Evolutionary conservation across 179 eudicot species (phyloP).

Genomic region (Nepenthes alata): DNA sequence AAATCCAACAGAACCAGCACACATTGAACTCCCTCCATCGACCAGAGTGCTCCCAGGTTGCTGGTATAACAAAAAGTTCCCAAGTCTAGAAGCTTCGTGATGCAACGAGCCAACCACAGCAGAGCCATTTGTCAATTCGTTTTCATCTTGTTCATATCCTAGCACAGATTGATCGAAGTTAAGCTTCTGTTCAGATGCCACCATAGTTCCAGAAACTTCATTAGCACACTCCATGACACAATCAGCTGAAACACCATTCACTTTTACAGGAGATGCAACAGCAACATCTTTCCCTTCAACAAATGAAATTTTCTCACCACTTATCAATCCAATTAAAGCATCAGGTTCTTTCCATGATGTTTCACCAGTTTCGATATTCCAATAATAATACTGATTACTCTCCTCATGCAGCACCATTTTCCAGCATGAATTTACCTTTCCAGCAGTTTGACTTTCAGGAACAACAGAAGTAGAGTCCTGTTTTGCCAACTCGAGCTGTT

Average conservation of each 20-base stretch:
- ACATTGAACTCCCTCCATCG: conserved; percentile 12
- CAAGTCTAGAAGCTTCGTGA: conserved; percentile 14
- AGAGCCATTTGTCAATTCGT: conserved; percentile 16
- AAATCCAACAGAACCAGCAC: conserved; percentile 16
- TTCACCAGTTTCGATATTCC: conserved; percentile 87
- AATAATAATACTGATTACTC: conserved; percentile 72
- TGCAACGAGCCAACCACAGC: conserved; percentile 11
- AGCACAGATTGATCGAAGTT: conserved; percentile 11
- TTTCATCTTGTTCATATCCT: conserved; percentile 13
- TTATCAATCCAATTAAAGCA: conserved; percentile 26
- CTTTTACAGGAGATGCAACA: conserved; percentile 13
- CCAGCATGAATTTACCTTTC: conserved; percentile 45
- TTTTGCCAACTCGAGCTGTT: conserved; percentile 13
- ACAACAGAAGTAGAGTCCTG: conserved; percentile 15
- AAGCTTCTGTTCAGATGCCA: conserved; percentile 11
- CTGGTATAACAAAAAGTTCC: conserved; percentile 13
- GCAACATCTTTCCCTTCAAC: conserved; percentile 20
- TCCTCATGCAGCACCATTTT: conserved; percentile 93
- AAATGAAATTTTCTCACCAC: conserved; percentile 21
- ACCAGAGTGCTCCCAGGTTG: conserved; percentile 10
- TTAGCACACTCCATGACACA: conserved; percentile 18
- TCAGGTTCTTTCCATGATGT: conserved; percentile 90
- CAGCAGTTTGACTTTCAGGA: conserved; percentile 26
- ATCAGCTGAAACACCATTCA: conserved; percentile 10
- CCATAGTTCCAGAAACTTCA: conserved; percentile 14